These are phyloP conservation scores for Aphanomyces invadans DNA, from an alignment of 352 stramenopile genomes.

Conservation along the genomic window DNA sequence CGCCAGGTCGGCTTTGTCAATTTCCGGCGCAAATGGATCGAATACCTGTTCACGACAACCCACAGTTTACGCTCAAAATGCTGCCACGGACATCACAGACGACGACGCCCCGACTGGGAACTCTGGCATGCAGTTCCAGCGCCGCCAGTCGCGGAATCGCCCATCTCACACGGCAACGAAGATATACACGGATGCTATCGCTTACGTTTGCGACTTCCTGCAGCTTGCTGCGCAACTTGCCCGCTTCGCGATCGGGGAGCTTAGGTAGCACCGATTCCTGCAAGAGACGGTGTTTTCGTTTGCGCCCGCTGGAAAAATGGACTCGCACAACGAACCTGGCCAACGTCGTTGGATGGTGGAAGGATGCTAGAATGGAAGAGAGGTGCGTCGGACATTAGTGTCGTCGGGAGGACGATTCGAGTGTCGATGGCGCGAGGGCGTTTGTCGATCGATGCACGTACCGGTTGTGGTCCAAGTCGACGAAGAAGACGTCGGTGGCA, in stretches of 20 bases:
- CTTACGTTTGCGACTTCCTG: slow-evolving; percentile 51
- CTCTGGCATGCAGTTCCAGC: too few species aligned
- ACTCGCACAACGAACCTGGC: slow-evolving; percentile 32
- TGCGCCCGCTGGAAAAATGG: too few species aligned
- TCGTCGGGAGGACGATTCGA: too few species aligned
- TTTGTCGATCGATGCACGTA: too few species aligned
- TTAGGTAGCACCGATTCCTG: slow-evolving; percentile 37
- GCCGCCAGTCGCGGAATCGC: too few species aligned
- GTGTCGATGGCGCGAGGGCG: too few species aligned
- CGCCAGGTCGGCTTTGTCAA: slow-evolving; percentile 64
- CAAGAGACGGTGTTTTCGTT: too few species aligned
- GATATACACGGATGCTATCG: neutral
- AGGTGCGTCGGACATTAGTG: neutral
- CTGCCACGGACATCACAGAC: too few species aligned
- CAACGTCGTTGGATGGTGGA: slow-evolving; percentile 58
- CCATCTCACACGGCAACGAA: neutral
- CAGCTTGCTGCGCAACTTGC: slow-evolving; percentile 56
- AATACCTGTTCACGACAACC: too few species aligned
- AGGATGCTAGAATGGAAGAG: slow-evolving; percentile 41
- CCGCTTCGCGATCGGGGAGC: slow-evolving; percentile 56
- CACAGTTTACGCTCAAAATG: too few species aligned
- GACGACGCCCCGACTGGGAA: too few species aligned
- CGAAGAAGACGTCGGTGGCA: slow-evolving; percentile 85
- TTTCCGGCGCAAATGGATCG: slow-evolving; percentile 57
- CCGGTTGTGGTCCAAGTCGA: slow-evolving; percentile 92